These are phyloP conservation scores for Candida ortonii DNA, from an alignment of 805 yeast genomes.

Conservation along the genomic window DNA sequence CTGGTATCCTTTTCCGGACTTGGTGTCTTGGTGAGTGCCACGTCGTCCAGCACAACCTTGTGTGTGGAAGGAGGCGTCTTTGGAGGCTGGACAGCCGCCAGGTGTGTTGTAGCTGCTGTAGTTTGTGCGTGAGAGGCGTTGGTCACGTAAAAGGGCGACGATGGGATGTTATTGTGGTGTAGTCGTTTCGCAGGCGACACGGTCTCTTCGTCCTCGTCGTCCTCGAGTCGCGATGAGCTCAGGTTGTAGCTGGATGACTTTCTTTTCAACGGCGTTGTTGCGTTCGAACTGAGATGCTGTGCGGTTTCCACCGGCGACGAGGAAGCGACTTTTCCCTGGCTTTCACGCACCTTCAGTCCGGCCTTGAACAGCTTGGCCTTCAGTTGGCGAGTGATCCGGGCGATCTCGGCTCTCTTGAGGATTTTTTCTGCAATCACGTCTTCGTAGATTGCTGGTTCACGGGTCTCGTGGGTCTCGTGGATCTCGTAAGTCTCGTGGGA, in stretches of 20 bases:
- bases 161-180: conserved; percentile 26
- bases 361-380: conserved; percentile 42
- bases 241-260: conserved; percentile 17
- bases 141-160: conserved; percentile 29
- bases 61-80: conserved; percentile 31
- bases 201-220: conserved; percentile 16
- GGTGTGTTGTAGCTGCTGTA: conserved; percentile 15
- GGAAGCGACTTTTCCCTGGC: conserved; percentile 19
- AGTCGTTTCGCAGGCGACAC: conserved; percentile 31
- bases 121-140: conserved; percentile 15
- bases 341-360: conserved; percentile 36
- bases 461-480: neutral
- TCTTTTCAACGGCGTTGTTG: conserved; percentile 30
- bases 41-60: conserved; percentile 18
- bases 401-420: conserved; percentile 44
- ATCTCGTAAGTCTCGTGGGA: too few relatives aligned
- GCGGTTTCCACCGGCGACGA: conserved; percentile 11
- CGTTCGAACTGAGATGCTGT: conserved; percentile 5
- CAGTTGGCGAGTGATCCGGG: conserved; percentile 43
- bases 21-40: conserved; percentile 20
- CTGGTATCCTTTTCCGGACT: conserved; percentile 13
- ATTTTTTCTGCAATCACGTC: conserved; percentile 43
- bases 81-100: conserved; percentile 28
- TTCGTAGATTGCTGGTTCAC: conserved; percentile 24
- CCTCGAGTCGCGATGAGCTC: conserved; percentile 4